phyloP scores from a whole-genome alignment of 192 early-diverging fungal species.

The Coemansia sp. region DNA sequence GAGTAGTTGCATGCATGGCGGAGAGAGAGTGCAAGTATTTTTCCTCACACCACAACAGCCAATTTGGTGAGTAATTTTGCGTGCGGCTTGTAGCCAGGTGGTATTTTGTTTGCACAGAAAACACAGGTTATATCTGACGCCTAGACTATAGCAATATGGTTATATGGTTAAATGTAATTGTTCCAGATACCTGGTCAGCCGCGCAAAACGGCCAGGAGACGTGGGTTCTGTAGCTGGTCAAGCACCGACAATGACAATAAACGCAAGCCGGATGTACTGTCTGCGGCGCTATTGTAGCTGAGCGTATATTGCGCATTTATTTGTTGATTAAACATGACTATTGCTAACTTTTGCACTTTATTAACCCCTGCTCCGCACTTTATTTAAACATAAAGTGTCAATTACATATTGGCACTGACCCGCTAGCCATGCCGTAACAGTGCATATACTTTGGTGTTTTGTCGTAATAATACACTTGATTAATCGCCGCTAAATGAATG shows the following conservation, averaged over 20 bases:
- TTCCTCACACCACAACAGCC: background rate
- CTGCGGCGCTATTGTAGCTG: too few species aligned
- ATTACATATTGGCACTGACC: background rate
- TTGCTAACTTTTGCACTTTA: background rate
- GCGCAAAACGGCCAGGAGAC: too few species aligned
- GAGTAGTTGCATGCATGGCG: constrained; percentile 1
- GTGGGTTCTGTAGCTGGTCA: too few species aligned
- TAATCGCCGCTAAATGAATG: background rate
- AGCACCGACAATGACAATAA: too few species aligned
- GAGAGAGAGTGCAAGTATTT: background rate
- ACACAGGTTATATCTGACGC: background rate
- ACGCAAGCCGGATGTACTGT: too few species aligned
- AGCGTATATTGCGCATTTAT: constrained; percentile 1
- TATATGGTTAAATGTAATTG: background rate
- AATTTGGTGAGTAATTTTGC: too few species aligned
- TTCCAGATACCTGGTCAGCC: too few species aligned
- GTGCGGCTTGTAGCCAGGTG: too few species aligned
- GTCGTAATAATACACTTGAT: too few species aligned
- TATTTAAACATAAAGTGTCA: too few species aligned
- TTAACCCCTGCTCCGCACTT: too few species aligned
- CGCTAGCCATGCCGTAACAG: background rate
- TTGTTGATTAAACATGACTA: background rate
- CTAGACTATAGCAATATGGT: background rate
- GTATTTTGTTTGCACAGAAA: background rate
- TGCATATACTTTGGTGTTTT: too few species aligned